Base-by-base conservation (phyloP, 208 protist genomes). In the Leishmania lainsoni region DNA sequence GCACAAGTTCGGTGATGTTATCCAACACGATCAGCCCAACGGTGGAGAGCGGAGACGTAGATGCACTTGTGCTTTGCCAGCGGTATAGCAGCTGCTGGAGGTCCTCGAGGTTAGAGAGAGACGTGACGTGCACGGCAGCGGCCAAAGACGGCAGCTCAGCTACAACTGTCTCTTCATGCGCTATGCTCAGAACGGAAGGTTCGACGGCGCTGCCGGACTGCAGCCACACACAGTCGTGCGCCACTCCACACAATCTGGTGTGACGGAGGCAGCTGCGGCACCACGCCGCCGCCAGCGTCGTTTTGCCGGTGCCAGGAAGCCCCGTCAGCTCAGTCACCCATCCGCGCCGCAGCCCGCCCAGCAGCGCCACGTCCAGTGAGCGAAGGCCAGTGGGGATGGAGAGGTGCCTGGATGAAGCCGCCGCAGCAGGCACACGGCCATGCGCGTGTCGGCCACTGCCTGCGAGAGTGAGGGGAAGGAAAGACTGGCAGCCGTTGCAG, bases 271-370 rank as follows among this genome's bases (percentile, higher is more conserved):
- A 20, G 72, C 61, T 56, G 35, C 72, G 81, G 48, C 81, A 81
- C 86, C 75, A 79, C 59, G 73, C 73, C 1, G 84, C 85, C 0
- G 86, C 88, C 5, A 91, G 32, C 8, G 75, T 83, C 4, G 92
- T 89, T 59, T 89, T 91, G 5, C 88, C 88, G 26, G 79, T 59
- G 29, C 68, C 73, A 0, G 81, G 73, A 4, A 56, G 65, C 16
- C 91, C 90, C n/a, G 89, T 92, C 61, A 95, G 86, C 72, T 94
- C 89, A 29, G 81, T 87, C 26, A 95, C 58, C n/a, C 86, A 86
- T n/a, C 88, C 87, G 14, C 84, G 83, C 20, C 75, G 76, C 54
- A 94, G 61, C 14, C 88, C 90, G 35, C 89, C 92, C 22, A 80
- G 80, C 49, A 94, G 76, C 8, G 83, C 85, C 10, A 49, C 66